Percentiles rank a stretch among this genome's conserved stretches.
phyloP scores from a whole-genome alignment of 2,329 filamentous ascomycete species.

The Coleophoma crateriformis region DNA sequence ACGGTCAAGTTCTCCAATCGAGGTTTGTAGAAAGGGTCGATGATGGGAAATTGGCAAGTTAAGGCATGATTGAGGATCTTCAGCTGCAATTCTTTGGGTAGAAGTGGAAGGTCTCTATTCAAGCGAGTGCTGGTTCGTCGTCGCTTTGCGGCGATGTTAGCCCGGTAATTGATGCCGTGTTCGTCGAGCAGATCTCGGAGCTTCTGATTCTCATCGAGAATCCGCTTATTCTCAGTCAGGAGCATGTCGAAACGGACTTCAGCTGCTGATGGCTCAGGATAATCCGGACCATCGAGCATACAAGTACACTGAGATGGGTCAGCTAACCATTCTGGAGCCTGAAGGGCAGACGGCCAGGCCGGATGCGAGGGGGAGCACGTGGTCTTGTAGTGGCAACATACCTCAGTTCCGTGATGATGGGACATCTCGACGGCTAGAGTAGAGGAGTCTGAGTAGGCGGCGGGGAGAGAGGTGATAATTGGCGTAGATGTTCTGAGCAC shows the following conservation, averaged over 20 bases:
- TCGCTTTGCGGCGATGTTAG: not conserved
- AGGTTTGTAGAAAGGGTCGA: conserved; percentile 45
- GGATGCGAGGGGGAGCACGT: too few relatives aligned
- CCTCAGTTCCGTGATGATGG: not conserved
- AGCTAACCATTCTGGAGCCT: not conserved
- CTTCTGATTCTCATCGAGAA: conserved; percentile 5
- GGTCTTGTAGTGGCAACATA: not conserved
- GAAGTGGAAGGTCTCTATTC: conserved; percentile 29
- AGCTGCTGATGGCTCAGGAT: conserved; percentile 5
- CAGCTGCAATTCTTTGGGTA: conserved; percentile 48
- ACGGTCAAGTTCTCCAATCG: conserved; percentile 37
- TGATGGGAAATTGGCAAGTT: conserved; percentile 41
- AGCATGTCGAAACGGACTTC: conserved; percentile 4
- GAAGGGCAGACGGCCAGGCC: too few relatives aligned
- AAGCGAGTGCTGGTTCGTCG: not conserved
- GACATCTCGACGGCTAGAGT: not conserved
- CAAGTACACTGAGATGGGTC: not conserved
- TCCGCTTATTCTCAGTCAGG: conserved; percentile 5
- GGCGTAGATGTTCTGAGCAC: too few relatives aligned
- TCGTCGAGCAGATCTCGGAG: conserved; percentile 5
- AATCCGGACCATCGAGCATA: conserved; percentile 11
- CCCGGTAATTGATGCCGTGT: conserved; percentile 5
- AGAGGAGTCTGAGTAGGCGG: too few relatives aligned
- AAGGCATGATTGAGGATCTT: conserved; percentile 46
- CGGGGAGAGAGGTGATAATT: too few relatives aligned